These are phyloP conservation scores for Lyophyllum semitale DNA, from an alignment of 768 basidiomycete genomes.

Conservation along the genomic window DNA sequence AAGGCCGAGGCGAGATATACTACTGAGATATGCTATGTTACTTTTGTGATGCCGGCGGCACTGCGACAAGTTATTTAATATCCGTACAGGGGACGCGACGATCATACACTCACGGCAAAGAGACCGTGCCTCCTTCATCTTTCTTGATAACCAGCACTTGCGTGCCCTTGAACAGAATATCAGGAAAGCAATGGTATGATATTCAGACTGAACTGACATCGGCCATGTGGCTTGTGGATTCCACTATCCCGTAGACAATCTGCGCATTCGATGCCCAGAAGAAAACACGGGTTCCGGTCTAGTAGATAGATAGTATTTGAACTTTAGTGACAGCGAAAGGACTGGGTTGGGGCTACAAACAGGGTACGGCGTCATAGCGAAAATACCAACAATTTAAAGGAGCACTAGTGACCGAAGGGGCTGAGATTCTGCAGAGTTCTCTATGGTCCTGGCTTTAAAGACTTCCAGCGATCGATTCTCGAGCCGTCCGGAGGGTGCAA, in stretches of 20 bases:
- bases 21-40: constrained; percentile 30
- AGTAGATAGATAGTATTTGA: constrained; percentile 19
- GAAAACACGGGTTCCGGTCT: constrained; percentile 72
- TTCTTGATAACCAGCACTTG: constrained; percentile 54
- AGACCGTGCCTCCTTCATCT: constrained; percentile 47
- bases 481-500: too few species aligned
- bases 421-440: constrained; percentile 3
- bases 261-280: constrained; percentile 61
- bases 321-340: constrained; percentile 9
- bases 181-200: constrained; percentile 1
- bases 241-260: constrained; percentile 61
- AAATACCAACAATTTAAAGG: constrained; percentile 45
- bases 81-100: constrained; percentile 3
- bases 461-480: constrained; percentile 19
- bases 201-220: constrained; percentile 48
- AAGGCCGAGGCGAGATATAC: too few species aligned
- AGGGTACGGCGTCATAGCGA: constrained; percentile 75
- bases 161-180: constrained; percentile 58
- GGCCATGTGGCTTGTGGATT: constrained; percentile 48
- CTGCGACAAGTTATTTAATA: constrained; percentile 25
- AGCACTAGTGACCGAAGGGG: constrained; percentile 8
- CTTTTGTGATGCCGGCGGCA: constrained; percentile 48
- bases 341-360: constrained; percentile 37
- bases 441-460: constrained; percentile 19
- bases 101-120: constrained; percentile 54